phyloP scores from a whole-genome alignment of 345 rosid species.

The Dipteronia dyeriana region DNA sequence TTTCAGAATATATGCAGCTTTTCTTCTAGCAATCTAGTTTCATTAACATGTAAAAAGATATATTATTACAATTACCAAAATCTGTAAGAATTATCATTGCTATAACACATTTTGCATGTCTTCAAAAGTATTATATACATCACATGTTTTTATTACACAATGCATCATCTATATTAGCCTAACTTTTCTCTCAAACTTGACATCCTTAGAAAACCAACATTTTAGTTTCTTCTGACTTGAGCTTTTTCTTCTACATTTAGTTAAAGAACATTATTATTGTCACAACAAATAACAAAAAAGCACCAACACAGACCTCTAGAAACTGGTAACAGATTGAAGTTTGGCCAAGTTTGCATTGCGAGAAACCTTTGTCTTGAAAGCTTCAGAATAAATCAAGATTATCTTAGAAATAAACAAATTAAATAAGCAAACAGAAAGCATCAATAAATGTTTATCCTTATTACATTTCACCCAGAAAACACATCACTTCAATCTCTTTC shows the following conservation, averaged over 20 bases:
- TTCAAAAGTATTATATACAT: background rate
- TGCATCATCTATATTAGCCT: background rate
- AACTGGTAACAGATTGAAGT: constrained; percentile 95
- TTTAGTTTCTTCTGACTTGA: background rate
- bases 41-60: background rate
- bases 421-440: background rate
- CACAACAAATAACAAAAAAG: background rate
- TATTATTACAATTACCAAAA: background rate
- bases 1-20: constrained; percentile 74
- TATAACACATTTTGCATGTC: background rate
- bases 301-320: constrained; percentile 68
- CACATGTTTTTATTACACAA: background rate
- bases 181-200: background rate
- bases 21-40: constrained; percentile 80
- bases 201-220: background rate
- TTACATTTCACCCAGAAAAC: too few species aligned
- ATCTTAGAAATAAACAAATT: constrained; percentile 7
- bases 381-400: constrained; percentile 40
- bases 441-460: too few species aligned
- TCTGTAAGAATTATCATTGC: background rate
- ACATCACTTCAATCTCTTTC: too few species aligned
- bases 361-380: constrained; percentile 74
- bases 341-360: constrained; percentile 84
- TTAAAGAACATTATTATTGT: background rate
- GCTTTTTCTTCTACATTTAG: background rate